These are phyloP conservation scores for Anthoceros angustus DNA, from an alignment of 225 moss, liverwort and hornwort species.

Conservation along the genomic window DNA sequence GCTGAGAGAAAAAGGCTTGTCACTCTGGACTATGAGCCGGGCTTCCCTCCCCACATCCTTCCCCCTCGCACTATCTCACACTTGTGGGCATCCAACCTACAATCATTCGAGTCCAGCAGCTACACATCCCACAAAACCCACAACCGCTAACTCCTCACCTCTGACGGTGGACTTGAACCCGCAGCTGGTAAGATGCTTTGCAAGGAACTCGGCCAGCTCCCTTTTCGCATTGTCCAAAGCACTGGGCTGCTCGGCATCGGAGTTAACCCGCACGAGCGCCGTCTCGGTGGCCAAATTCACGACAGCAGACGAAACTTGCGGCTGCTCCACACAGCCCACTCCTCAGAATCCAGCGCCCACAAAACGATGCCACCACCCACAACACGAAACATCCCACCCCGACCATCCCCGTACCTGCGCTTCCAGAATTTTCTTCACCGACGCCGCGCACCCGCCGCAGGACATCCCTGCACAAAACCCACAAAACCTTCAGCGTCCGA, in stretches of 20 bases:
- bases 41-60: too few relatives aligned
- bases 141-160: slow-evolving; percentile 32
- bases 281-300: slow-evolving; percentile 97
- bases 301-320: slow-evolving; percentile 74
- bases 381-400: not conserved
- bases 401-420: slow-evolving; percentile 48
- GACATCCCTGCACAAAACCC: slow-evolving; percentile 75
- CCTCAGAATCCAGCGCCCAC: too few relatives aligned
- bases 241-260: slow-evolving; percentile 37
- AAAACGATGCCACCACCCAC: too few relatives aligned
- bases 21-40: too few relatives aligned
- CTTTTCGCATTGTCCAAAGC: slow-evolving; percentile 54
- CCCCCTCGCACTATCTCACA: too few relatives aligned
- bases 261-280: slow-evolving; percentile 60
- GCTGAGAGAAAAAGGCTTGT: too few relatives aligned
- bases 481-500: not conserved
- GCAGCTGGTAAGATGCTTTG: slow-evolving; percentile 85
- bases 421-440: slow-evolving; percentile 96
- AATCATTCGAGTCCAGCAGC: too few relatives aligned
- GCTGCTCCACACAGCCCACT: slow-evolving; percentile 22
- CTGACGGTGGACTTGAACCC: slow-evolving; percentile 86
- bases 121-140: not conserved
- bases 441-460: slow-evolving; percentile 92
- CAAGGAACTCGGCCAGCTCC: slow-evolving; percentile 66
- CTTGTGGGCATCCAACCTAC: too few relatives aligned